Evolutionary conservation across 1,284 basidiomycete species (phyloP).

Genomic region (Cryptococcus sp.): DNA sequence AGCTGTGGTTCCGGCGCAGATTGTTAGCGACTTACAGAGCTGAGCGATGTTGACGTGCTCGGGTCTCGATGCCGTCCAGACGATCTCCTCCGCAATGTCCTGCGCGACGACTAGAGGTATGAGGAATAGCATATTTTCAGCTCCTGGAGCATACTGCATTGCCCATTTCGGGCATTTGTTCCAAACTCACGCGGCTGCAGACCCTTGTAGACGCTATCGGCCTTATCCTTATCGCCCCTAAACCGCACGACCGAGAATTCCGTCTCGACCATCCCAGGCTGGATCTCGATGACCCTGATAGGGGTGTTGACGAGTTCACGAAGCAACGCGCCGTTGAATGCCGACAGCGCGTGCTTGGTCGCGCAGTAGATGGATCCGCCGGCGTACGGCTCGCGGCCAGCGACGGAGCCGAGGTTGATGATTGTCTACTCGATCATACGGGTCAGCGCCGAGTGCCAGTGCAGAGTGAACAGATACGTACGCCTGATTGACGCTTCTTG

Average conservation of each 20-base stretch:
- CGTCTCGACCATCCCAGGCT: constrained; percentile 64
- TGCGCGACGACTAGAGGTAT: constrained; percentile 64
- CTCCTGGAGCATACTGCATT: not conserved
- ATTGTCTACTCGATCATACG: constrained; percentile 61
- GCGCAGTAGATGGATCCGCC: constrained; percentile 65
- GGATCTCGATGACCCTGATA: constrained; percentile 87
- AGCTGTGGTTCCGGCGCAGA: too few species aligned
- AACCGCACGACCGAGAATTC: constrained; percentile 83
- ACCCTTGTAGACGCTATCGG: constrained; percentile 87
- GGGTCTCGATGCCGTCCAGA: constrained; percentile 59
- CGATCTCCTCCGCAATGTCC: constrained; percentile 95
- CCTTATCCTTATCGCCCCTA: constrained; percentile 76
- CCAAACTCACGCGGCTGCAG: constrained; percentile 56
- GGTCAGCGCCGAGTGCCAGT: not conserved
- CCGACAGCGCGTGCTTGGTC: constrained; percentile 68
- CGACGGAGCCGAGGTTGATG: constrained; percentile 94
- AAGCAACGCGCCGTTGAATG: constrained; percentile 81
- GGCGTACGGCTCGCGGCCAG: constrained; percentile 85
- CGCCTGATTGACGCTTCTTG: constrained; percentile 78
- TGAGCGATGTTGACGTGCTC: constrained; percentile 45
- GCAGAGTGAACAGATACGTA: constrained; percentile 2
- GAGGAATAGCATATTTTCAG: not conserved
- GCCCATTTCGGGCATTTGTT: not conserved
- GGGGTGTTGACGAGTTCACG: constrained; percentile 86
- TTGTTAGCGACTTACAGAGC: constrained; percentile 30